These are phyloP conservation scores for Clarkia xantiana DNA, from an alignment of 345 rosid species.

Conservation along the genomic window DNA sequence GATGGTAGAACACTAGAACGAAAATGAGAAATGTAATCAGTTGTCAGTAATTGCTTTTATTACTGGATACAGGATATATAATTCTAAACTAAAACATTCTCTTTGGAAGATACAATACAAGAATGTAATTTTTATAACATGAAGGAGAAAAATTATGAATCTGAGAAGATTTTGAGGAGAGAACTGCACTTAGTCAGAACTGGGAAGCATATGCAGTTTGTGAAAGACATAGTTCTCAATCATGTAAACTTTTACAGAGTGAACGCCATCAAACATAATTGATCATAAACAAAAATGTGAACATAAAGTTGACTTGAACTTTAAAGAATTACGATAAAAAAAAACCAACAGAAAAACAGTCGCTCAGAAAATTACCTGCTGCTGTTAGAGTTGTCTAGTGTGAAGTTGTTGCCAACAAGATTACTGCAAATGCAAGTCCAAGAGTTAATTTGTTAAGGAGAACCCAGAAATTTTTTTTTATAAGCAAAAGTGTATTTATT, in stretches of 20 bases:
- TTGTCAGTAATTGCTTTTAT: not conserved
- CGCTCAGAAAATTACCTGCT: conserved; percentile 28
- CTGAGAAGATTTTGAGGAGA: no score
- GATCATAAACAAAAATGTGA: no score
- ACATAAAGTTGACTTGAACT: no score
- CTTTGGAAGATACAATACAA: not conserved
- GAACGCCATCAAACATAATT: no score
- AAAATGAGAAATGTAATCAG: conserved; percentile 4
- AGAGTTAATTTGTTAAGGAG: not conserved
- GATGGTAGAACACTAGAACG: conserved; percentile 22
- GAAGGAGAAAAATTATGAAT: no score
- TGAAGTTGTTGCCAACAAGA: conserved; percentile 59
- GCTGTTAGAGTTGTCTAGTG: conserved; percentile 21
- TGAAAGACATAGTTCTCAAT: no score
- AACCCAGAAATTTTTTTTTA: conserved; percentile 1
- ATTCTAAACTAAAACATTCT: no score
- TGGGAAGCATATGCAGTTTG: conserved; percentile 23
- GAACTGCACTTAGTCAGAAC: conserved; percentile 8
- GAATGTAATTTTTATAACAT: not conserved
- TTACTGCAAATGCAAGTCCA: conserved; percentile 36
- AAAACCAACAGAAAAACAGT: conserved; percentile 1
- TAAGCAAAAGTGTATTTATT: conserved; percentile 8
- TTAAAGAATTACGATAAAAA: not conserved
- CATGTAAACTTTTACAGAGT: no score
- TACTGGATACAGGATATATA: not conserved